Base-by-base conservation (phyloP, 768 basidiomycete species). In the Lentinula sp. region DNA sequence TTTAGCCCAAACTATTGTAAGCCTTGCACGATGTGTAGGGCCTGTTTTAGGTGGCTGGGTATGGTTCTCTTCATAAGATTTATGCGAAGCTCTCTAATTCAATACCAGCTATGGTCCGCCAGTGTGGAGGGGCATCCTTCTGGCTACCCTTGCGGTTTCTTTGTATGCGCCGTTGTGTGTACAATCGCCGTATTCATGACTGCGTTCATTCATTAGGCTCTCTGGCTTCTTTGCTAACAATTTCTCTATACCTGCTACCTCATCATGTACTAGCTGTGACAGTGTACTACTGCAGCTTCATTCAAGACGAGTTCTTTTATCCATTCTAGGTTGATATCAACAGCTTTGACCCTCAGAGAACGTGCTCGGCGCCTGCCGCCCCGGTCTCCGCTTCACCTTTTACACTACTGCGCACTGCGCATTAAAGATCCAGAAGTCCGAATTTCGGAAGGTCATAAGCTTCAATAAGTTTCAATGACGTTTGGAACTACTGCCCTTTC, bases 1-100 rank as follows among this genome's bases (percentile, higher is more conserved):
- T 18, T 85, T 96, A 18, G 97, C 95, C 0, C 97, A 99, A 73
- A 95, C 93, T 67, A 89, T 93, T 37, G 95, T 95, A 63, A 95
- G 93, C 64, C 84, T 96, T 23, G 93, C 95, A 4, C 84, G 97
- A 46, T 97, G 95, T 76, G 68, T 93, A 40, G 97, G 93, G 23
- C 93, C 95, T 18, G 83, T 93, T 43, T 76, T 93, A 11, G 91
- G 91, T 53, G 91, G 92, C 48, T 90, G 87, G 70, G 92, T 93
- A 69, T 60, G 31, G 55, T 55, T 67, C 31, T 46, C 18, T 18
- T 61, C 10, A 31, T 48, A 13, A 40, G 32, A 1, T 9, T 3
- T 28, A 28, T 28, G 28, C 28, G 28, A 28, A 39, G 9, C 10
- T 13, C 48, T 67, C 31, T 23, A 54, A 51, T 52, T 60, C 5